These are phyloP conservation scores for Claviceps maximensis DNA, from an alignment of 2,329 filamentous ascomycete genomes.

Conservation along the genomic window DNA sequence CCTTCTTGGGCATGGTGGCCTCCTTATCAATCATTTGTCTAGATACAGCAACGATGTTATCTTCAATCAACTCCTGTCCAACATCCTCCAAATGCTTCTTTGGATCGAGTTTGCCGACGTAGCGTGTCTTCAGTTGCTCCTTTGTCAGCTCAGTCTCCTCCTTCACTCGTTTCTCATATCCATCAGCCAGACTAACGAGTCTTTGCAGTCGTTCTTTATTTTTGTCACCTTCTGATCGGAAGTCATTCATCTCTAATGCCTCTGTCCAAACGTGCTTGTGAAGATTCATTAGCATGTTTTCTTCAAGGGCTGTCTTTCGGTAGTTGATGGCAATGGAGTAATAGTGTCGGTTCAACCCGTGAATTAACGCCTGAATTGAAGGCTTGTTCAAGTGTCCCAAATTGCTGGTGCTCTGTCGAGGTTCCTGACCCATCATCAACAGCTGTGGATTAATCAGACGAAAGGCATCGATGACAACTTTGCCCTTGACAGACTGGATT, in stretches of 20 bases:
- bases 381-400: slow-evolving; percentile 97
- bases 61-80: slow-evolving; percentile 91
- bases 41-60: slow-evolving; percentile 98
- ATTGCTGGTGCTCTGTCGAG: slow-evolving; percentile 94
- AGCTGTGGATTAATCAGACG: slow-evolving; percentile 96
- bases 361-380: slow-evolving; percentile 97
- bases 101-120: slow-evolving; percentile 95
- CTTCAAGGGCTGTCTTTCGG: slow-evolving; percentile 89
- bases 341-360: slow-evolving; percentile 96
- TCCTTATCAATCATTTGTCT: slow-evolving; percentile 99
- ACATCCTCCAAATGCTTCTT: slow-evolving; percentile 99
- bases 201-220: slow-evolving; percentile 83
- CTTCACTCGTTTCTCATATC: slow-evolving; percentile 97
- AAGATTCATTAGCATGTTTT: slow-evolving; percentile 99
- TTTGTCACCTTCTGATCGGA: slow-evolving; percentile 66
- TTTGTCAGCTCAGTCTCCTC: slow-evolving; percentile 96
- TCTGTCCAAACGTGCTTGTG: slow-evolving; percentile 99
- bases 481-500: slow-evolving; percentile 98
- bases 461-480: slow-evolving; percentile 98
- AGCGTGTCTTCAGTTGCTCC: slow-evolving; percentile 96
- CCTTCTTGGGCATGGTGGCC: slow-evolving; percentile 73
- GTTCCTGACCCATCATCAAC: slow-evolving; percentile 95
- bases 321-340: slow-evolving; percentile 99
- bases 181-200: slow-evolving; percentile 79
- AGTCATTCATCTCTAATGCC: slow-evolving; percentile 92